These are phyloP conservation scores for Taphrina sp. DNA, from an alignment of 1,139 yeast species.

Conservation along the genomic window DNA sequence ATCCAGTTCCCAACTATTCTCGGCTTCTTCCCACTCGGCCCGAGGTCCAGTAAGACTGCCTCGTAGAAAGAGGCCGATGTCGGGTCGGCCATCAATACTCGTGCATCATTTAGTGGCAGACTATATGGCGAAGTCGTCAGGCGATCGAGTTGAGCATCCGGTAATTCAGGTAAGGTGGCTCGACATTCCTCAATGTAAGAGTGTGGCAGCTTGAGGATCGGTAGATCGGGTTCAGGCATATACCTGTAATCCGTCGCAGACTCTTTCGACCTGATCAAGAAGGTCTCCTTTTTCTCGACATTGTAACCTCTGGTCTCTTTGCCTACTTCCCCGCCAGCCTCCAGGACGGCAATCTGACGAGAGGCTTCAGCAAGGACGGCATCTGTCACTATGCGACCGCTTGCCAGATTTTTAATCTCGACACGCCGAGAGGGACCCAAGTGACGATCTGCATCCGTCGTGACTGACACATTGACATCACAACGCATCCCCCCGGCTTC, in stretches of 20 bases:
- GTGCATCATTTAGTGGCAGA: conserved; percentile 69
- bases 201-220: conserved; percentile 53
- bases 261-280: conserved; percentile 71
- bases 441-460: conserved; percentile 41
- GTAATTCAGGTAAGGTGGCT: conserved; percentile 56
- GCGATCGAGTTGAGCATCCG: conserved; percentile 58
- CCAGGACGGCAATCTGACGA: conserved; percentile 57
- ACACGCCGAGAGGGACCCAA: conserved; percentile 53
- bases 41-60: conserved; percentile 34
- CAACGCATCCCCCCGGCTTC: conserved; percentile 95
- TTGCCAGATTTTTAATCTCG: conserved; percentile 84
- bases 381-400: conserved; percentile 72
- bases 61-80: conserved; percentile 55
- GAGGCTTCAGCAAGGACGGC: conserved; percentile 75
- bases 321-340: conserved; percentile 45
- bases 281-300: conserved; percentile 58
- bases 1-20: conserved; percentile 51
- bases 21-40: conserved; percentile 38
- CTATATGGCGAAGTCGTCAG: conserved; percentile 52
- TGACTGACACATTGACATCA: conserved; percentile 84
- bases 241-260: conserved; percentile 82
- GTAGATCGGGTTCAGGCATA: conserved; percentile 91
- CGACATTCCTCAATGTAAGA: conserved; percentile 49
- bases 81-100: conserved; percentile 55
- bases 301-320: conserved; percentile 94